Evolutionary conservation across 83 land plant species (phyloP).

Genomic region (Isoetes engelmannii): DNA sequence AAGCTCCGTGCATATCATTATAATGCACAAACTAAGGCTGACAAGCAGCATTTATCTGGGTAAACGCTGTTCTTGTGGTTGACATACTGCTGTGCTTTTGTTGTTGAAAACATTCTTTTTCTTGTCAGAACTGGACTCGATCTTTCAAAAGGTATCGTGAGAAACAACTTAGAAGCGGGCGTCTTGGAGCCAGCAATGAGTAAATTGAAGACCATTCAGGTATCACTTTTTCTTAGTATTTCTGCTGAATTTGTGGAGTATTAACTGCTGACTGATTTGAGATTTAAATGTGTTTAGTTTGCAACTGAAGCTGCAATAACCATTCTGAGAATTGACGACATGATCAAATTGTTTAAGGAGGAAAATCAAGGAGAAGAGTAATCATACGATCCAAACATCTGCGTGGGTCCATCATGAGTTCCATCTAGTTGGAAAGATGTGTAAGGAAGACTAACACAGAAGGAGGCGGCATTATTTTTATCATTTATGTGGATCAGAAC

Average conservation of each 20-base stretch:
- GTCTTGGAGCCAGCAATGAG: slow-evolving; percentile 99
- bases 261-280: not conserved
- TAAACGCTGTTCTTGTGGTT: slow-evolving; percentile 18
- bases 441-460: too few species aligned
- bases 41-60: slow-evolving; percentile 86
- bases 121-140: slow-evolving; percentile 79
- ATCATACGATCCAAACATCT: not conserved
- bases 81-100: not conserved
- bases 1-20: slow-evolving; percentile 89
- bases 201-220: slow-evolving; percentile 98
- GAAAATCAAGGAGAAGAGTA: slow-evolving; percentile 54
- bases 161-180: slow-evolving; percentile 94
- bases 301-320: slow-evolving; percentile 98
- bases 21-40: slow-evolving; percentile 88
- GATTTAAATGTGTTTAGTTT: slow-evolving; percentile 39
- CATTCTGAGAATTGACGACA: slow-evolving; percentile 82
- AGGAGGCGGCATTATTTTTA: too few species aligned
- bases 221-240: slow-evolving; percentile 9
- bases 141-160: slow-evolving; percentile 63
- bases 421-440: too few species aligned
- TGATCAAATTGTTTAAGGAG: slow-evolving; percentile 85
- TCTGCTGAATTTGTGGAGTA: too few species aligned
- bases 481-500: too few species aligned
- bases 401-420: too few species aligned
- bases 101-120: not conserved